Conservation (phyloP, 2,329 filamentous ascomycete genomes). For the Diaporthe sp. region DNA sequence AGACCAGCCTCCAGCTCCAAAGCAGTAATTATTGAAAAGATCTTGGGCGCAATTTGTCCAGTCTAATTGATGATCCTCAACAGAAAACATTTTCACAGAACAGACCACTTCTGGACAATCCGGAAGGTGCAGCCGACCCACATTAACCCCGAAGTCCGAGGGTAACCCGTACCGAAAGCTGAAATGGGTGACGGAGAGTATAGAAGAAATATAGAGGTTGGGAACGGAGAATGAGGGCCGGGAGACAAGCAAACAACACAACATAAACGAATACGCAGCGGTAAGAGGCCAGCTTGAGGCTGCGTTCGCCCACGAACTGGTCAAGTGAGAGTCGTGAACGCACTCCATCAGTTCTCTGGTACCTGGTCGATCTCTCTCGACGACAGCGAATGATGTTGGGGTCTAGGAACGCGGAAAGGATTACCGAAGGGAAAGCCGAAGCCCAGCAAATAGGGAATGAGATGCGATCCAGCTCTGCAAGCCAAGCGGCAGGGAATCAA, state of each 20-base stretch:
- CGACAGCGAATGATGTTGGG: background rate
- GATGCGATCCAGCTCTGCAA: slow-evolving; percentile 13
- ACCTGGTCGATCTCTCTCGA: background rate
- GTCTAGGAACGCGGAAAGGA: slow-evolving; percentile 1
- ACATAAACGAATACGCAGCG: background rate
- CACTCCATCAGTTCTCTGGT: background rate
- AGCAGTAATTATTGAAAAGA: background rate
- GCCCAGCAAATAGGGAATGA: slow-evolving; percentile 7
- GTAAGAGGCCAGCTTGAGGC: background rate
- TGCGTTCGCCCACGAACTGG: background rate
- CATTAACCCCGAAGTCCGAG: background rate
- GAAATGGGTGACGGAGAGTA: background rate
- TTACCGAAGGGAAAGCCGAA: background rate
- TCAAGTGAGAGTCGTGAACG: background rate
- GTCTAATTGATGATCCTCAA: background rate
- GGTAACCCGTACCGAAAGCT: background rate
- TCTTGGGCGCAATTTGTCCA: background rate
- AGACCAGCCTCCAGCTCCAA: background rate
- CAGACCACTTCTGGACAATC: background rate
- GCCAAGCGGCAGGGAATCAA: slow-evolving; percentile 15
- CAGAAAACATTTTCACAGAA: background rate
- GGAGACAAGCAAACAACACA: background rate
- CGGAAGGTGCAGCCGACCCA: background rate
- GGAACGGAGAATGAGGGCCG: background rate
- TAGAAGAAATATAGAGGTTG: background rate